Percentiles rank a stretch among this genome's conserved stretches.
Conservation (phyloP, 345 rosid species). For the Melaleuca quinquenervia region DNA sequence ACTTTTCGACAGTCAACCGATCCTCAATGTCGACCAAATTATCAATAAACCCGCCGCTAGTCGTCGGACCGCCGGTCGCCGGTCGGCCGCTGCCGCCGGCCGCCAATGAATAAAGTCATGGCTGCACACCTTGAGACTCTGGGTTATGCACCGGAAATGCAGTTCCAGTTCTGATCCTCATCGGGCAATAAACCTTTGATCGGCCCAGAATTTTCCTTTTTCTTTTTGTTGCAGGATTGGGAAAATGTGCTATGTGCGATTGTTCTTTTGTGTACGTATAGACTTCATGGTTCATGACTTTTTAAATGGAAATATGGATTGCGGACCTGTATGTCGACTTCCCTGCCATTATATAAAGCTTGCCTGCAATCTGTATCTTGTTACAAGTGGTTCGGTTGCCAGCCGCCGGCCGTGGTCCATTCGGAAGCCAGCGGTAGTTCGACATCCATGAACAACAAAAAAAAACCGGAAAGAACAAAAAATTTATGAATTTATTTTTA, state of each 20-base stretch:
- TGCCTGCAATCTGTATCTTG: not conserved
- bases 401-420: too few species aligned
- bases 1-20: too few species aligned
- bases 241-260: not conserved
- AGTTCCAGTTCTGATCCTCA: conserved; percentile 70
- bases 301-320: not conserved
- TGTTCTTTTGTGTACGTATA: not conserved
- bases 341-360: not conserved
- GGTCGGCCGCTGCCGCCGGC: conserved; percentile 97
- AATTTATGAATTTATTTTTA: too few species aligned
- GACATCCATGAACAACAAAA: too few species aligned
- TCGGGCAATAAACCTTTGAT: not conserved
- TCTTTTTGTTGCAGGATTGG: not conserved
- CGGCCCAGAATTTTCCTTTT: not conserved
- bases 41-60: too few species aligned
- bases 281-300: not conserved
- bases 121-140: conserved; percentile 76
- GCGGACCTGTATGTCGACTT: not conserved
- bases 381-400: too few species aligned
- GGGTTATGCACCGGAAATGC: conserved; percentile 72
- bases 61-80: too few species aligned
- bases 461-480: too few species aligned
- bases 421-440: too few species aligned
- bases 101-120: conserved; percentile 99
- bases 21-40: too few species aligned